Evolutionary conservation across 768 basidiomycete genomes (phyloP), one percentile per base, ranked within the genome.

Genomic region (Leccinum rimulosum): DNA sequence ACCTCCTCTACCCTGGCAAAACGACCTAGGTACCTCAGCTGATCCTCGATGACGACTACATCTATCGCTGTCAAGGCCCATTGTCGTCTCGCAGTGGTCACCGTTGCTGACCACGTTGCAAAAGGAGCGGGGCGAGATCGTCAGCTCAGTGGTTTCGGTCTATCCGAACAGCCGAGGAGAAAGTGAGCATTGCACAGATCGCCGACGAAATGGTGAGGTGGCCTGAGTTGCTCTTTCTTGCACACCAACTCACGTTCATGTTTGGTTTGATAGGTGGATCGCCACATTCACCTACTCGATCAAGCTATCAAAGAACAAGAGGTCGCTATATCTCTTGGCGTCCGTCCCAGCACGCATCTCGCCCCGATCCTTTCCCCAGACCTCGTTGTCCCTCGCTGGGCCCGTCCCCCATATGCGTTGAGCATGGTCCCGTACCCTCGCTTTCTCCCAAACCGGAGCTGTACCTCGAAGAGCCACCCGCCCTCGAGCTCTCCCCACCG

Each of bases 241-340:
- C 38, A 38, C 17, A 38, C 38, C 7, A 17, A 38, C 15, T 38
- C 7, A 38, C 38, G 8, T 17, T 17, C 27, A 36, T 49, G 54
- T 4, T 27, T 4, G 5, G 6, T 22, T 43, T 15, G 17, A 50
- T 56, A 94, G 92, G 82, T 93, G 12, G 88, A 93, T 62, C 80
- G 92, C 36, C 90, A 93, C 66, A 85, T 90, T 30, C 84, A 87
- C 25, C 79, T 89, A 43, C 76, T 95, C 25, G 91, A 94, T 63
- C 84, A 90, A 64, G 86, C 82, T 17, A 82, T 88, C 57, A 80
- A 81, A 52, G 82, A 84, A 60, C 82, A 84, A 64, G 83, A 86
- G 66, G 77, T 80, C 31, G 75, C 80, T 17, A 79, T 86, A 50
- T 77, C 80, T 10, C 74, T 84, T 19, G 84, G 83, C 22, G 73